Evolutionary conservation across 768 basidiomycete species (phyloP).

Genomic region (Strobilomyces echinocephalus): DNA sequence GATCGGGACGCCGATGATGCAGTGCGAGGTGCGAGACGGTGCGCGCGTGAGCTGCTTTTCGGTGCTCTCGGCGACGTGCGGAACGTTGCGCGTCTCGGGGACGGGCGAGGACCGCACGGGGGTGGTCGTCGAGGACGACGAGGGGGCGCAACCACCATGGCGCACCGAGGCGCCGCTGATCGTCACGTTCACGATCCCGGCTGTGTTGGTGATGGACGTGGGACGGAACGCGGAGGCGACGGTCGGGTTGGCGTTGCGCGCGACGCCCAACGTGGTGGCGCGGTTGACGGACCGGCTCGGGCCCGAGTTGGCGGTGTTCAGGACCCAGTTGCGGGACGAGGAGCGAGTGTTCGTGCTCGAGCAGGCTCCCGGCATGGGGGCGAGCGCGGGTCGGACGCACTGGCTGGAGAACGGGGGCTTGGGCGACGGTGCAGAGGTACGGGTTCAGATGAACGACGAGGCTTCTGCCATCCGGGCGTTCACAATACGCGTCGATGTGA

Average conservation of each 20-base stretch:
- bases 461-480: conserved; percentile 9
- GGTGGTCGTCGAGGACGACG: conserved; percentile 2
- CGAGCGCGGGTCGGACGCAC: not conserved
- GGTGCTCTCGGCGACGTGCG: conserved; percentile 16
- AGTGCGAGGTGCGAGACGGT: conserved; percentile 16
- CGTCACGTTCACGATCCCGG: conserved; percentile 16
- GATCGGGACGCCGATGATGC: conserved; percentile 14
- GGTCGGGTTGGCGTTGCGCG: conserved; percentile 13
- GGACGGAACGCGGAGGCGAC: conserved; percentile 3
- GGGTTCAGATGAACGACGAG: conserved; percentile 14
- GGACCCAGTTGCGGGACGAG: conserved; percentile 10
- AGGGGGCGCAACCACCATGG: conserved; percentile 7
- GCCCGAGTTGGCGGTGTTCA: conserved; percentile 15
- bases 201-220: conserved; percentile 12
- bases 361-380: conserved; percentile 6
- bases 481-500: conserved; percentile 18
- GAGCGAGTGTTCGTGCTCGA: conserved; percentile 17
- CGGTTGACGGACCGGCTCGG: conserved; percentile 13
- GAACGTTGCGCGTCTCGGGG: conserved; percentile 17
- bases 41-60: conserved; percentile 12
- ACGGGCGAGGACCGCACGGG: conserved; percentile 15
- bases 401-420: not conserved
- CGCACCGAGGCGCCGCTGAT: conserved; percentile 16
- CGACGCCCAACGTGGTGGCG: conserved; percentile 1
- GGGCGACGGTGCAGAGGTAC: not conserved